These are phyloP conservation scores for Microbotryum saponariae DNA, from an alignment of 1,284 basidiomycete species.

Conservation along the genomic window DNA sequence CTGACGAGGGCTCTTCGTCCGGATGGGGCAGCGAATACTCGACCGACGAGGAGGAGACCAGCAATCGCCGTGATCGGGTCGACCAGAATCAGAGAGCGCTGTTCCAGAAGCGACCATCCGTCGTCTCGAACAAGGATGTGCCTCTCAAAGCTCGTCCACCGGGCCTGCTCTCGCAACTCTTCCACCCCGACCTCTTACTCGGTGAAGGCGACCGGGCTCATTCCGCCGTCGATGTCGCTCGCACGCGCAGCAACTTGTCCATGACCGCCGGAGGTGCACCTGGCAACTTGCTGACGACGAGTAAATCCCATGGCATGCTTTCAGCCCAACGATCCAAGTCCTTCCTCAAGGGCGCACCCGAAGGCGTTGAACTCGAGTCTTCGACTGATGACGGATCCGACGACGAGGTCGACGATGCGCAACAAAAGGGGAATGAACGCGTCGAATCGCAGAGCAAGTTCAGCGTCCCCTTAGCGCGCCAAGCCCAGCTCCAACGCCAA, in stretches of 20 bases:
- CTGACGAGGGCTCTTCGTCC: constrained; percentile 19
- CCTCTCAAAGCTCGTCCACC: constrained; percentile 23
- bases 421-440: neutral
- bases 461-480: constrained; percentile 1
- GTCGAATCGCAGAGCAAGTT: constrained; percentile 7
- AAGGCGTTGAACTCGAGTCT: constrained; percentile 60
- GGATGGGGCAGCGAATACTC: constrained; percentile 31
- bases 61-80: neutral
- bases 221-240: constrained; percentile 5
- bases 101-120: constrained; percentile 15
- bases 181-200: constrained; percentile 30
- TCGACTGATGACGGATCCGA: constrained; percentile 52
- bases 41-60: constrained; percentile 19
- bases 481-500: constrained; percentile 3
- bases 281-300: constrained; percentile 46
- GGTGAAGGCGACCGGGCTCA: constrained; percentile 14
- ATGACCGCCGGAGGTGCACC: constrained; percentile 1
- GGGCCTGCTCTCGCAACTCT: constrained; percentile 30
- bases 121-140: constrained; percentile 8
- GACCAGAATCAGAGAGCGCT: constrained; percentile 2
- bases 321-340: constrained; percentile 31
- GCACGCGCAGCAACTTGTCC: neutral
- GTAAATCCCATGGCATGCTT: constrained; percentile 59
- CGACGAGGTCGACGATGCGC: constrained; percentile 40
- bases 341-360: constrained; percentile 49